Evolutionary conservation across 352 stramenopile genomes (phyloP), one percentile per base, ranked within the genome.

Genomic region (Phytophthora niederhauseri): DNA sequence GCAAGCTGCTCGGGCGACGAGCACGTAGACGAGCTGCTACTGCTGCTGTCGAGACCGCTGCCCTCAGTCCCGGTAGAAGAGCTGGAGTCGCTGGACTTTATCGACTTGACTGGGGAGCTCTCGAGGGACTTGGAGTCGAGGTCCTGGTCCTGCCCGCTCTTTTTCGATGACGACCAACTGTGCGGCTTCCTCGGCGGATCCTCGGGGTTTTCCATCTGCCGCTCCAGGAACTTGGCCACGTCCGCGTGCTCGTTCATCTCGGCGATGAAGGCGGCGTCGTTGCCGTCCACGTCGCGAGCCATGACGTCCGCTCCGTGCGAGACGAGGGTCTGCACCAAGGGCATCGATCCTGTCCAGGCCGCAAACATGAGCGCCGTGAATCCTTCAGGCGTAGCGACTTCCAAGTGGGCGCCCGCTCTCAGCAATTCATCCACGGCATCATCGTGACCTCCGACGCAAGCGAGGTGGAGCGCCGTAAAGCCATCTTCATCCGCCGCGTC

Each of bases 281-380:
- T 85, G 31, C 75, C 75, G 56, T 87, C 79, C 43, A 87, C 75
- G 60, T 87, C 79, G 51, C 69, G 68, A 5, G 77, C 77, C 15
- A 65, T 57, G 14, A 82, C 50, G 38, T 81, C 70, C 19, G 79
- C 77, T 22, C 77, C 77, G 11, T 75, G 69, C 7, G 72, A 68
- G 2, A 82, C 63, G 0, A 87, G 64, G 17, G 72, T 77, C 55
- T 74, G 67, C 30, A 76, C 79, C 17, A 87, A 72, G 22, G 68
- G 76, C 2, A 85, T 54, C 17, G 75, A 77, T 20, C 79, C 79
- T 49, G 72, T 65, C 70, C 78, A 85, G 9, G 79, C 79, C 22
- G 77, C 77, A 49, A 87, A 87, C 75, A 84, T 83, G 62, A 87
- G 72, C 31, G 79, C 79, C 14, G 79, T 85, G 66, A 87, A 87